Conservation (phyloP, 805 yeast genomes). For the Candida xiaguanensis region DNA sequence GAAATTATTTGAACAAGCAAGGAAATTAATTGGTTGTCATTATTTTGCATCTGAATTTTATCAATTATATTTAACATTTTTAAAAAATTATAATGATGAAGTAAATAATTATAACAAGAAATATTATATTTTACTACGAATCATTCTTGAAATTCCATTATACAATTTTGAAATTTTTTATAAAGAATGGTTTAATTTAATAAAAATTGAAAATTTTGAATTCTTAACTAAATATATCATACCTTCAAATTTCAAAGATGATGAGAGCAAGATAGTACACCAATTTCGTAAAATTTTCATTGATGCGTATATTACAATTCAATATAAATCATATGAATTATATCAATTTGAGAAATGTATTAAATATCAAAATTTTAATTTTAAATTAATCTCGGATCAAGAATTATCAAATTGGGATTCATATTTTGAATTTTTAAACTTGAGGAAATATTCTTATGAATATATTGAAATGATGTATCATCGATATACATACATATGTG, state of each 20-base stretch:
- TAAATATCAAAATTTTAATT: constrained; percentile 29
- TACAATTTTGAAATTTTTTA: constrained; percentile 51
- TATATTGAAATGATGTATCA: constrained; percentile 38
- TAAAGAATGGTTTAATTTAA: constrained; percentile 25
- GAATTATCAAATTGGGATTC: constrained; percentile 58
- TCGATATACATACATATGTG: constrained; percentile 45
- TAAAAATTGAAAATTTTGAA: constrained; percentile 8
- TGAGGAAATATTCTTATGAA: constrained; percentile 20
- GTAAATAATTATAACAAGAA: constrained; percentile 24
- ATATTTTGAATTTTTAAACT: constrained; percentile 55
- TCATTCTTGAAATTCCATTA: constrained; percentile 52
- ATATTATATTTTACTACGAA: constrained; percentile 42
- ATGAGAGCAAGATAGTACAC: constrained; percentile 20
- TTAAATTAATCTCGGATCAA: constrained; percentile 30
- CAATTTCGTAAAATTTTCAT: constrained; percentile 45
- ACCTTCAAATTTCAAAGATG: constrained; percentile 15
- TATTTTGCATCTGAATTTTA: constrained; percentile 51
- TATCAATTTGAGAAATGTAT: constrained; percentile 48
- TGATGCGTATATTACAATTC: constrained; percentile 55
- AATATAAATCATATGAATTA: constrained; percentile 47
- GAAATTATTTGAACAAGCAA: constrained; percentile 42
- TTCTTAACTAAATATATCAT: constrained; percentile 9
- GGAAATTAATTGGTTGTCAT: constrained; percentile 48
- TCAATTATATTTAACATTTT: constrained; percentile 44
- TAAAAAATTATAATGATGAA: constrained; percentile 29